These are phyloP conservation scores for Pseudogymnoascus sp. DNA, from an alignment of 2,329 filamentous ascomycete species.

Conservation along the genomic window DNA sequence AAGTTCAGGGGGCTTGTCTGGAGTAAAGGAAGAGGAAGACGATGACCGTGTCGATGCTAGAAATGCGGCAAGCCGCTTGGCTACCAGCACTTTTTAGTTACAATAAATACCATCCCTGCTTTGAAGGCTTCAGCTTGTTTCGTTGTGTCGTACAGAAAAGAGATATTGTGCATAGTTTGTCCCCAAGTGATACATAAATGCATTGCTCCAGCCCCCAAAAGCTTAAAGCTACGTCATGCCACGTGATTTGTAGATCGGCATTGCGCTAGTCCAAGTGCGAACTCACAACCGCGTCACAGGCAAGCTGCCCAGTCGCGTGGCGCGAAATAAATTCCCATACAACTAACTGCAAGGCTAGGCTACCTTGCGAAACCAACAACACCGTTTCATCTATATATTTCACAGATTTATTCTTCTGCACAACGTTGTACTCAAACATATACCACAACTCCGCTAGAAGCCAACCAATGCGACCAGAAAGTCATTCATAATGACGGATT, in stretches of 20 bases:
- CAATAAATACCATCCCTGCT: constrained; percentile 7
- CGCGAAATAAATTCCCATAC: constrained; percentile 6
- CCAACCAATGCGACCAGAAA: not conserved
- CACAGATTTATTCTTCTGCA: not conserved
- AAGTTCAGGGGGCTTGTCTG: constrained; percentile 41
- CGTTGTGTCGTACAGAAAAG: not conserved
- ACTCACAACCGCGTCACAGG: not conserved
- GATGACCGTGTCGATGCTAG: constrained; percentile 91
- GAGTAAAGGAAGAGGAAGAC: constrained; percentile 71
- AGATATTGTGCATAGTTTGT: not conserved
- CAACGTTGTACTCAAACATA: not conserved
- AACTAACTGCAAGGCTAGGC: not conserved
- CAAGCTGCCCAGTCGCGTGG: constrained; percentile 8
- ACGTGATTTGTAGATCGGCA: not conserved
- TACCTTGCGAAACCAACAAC: constrained; percentile 7
- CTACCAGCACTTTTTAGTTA: constrained; percentile 77
- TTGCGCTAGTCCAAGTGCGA: not conserved
- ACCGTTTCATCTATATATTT: not conserved
- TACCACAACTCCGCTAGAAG: not conserved
- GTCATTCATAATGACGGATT: constrained; percentile 40
- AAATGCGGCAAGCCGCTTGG: constrained; percentile 89
- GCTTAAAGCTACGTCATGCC: not conserved
- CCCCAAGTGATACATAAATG: not conserved
- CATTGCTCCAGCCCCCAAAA: not conserved
- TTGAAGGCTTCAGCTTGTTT: not conserved